Evolutionary conservation across 2,329 filamentous ascomycete genomes (phyloP), one percentile per base, ranked within the genome.

Genomic region (Madurella mycetomatis): DNA sequence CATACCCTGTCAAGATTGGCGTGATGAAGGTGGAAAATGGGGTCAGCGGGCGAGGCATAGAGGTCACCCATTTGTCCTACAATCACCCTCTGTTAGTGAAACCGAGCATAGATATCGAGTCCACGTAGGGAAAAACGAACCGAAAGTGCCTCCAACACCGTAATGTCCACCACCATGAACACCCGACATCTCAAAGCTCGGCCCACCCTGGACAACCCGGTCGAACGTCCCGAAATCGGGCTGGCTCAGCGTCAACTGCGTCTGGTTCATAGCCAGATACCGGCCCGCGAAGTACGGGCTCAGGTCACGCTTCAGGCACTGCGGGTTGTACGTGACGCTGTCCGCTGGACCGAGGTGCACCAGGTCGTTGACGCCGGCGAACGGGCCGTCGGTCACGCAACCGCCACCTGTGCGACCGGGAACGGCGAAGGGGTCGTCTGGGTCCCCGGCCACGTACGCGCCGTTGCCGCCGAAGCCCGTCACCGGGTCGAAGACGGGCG

Each of bases 181-280:
- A 2, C 60, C 60, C 15, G 53, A 56, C 11, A 51, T 49, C 41
- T 73, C 19, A 76, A 75, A 0, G 61, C 69, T 2, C 69, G 74
- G 25, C 5, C 43, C 45, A 8, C 60, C 60, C 50, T 57, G 49
- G 1, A 53, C 57, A 5, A 48, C 17, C 30, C 47, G 31, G 5
- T 55, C 53, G 34, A 62, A 62, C 53, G 44, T 59, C 39, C 43
- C 57, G 60, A 63, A 65, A 9, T 63, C 62, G 1, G 60, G 54
- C 47, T 64, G 63, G n/a, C 54, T 54, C 46, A 63, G 54, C 18
- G 61, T 66, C 54, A 61, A 51, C 43, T 60, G 53, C 51, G 56
- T 66, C 55, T 64, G 64, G 45, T 62, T 61, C 54, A 60, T 60
- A 1, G 49, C 56, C 37, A 67, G 55, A 9, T 64, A 67, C 43